Conservation (phyloP, 805 yeast genomes). For the Candida caryicola region DNA sequence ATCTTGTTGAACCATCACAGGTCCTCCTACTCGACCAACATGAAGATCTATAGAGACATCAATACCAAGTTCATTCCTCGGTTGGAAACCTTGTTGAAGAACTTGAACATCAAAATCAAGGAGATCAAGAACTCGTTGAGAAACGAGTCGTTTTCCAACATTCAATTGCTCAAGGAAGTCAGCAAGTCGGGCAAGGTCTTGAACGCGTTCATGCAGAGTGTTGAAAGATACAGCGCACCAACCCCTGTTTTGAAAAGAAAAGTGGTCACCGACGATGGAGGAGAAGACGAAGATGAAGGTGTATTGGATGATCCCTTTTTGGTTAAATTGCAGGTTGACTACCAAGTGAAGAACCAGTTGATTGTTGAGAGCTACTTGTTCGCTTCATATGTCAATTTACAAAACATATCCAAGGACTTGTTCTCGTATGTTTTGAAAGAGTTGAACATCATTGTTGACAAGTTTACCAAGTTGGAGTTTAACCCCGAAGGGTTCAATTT, state of each 20-base stretch:
- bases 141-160: conserved; percentile 41
- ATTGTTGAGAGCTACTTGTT: conserved; percentile 40
- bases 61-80: conserved; percentile 32
- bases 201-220: conserved; percentile 27
- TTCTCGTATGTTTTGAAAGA: conserved; percentile 38
- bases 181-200: conserved; percentile 59
- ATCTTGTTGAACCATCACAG: conserved; percentile 36
- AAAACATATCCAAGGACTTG: conserved; percentile 39
- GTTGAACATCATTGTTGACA: conserved; percentile 29
- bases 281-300: conserved; percentile 22
- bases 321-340: conserved; percentile 36
- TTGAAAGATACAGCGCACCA: conserved; percentile 33
- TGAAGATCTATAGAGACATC: conserved; percentile 32
- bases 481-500: conserved; percentile 24
- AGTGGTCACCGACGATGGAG: conserved; percentile 12
- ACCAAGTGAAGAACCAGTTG: conserved; percentile 40
- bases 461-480: conserved; percentile 27
- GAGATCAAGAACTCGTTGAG: conserved; percentile 39
- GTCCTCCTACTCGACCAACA: conserved; percentile 22
- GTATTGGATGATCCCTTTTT: conserved; percentile 42
- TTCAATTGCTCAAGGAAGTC: conserved; percentile 39
- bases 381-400: conserved; percentile 42
- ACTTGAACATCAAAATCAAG: conserved; percentile 37
- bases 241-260: conserved; percentile 33
- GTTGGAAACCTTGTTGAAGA: conserved; percentile 33